phyloP scores from a whole-genome alignment of 78 protist species.

The Cavenderia fasciculata region DNA sequence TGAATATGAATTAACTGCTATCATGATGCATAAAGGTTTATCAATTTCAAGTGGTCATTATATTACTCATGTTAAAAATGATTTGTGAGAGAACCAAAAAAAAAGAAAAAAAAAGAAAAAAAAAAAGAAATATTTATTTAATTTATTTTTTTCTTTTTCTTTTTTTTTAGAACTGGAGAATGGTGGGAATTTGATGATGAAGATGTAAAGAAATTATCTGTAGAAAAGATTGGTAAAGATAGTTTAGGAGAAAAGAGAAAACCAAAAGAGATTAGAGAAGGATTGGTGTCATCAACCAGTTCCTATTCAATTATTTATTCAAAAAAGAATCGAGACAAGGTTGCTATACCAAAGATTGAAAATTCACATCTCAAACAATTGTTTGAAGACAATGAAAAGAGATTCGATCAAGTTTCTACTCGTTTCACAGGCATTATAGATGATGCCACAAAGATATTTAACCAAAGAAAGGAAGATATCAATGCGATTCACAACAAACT shows the following conservation, averaged over 20 bases:
- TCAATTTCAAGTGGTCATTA: constrained; percentile 58
- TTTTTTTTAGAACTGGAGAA: constrained; percentile 2
- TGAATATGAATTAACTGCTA: constrained; percentile 44
- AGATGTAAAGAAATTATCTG: background rate
- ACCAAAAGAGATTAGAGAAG: constrained; percentile 28
- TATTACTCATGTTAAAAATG: constrained; percentile 48
- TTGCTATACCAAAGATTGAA: background rate
- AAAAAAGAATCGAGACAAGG: constrained; percentile 7
- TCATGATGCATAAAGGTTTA: constrained; percentile 52
- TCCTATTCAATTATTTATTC: constrained; percentile 44
- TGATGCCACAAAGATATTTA: background rate
- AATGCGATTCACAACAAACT: background rate
- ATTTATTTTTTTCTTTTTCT: no score
- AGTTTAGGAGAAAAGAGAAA: constrained; percentile 4
- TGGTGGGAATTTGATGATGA: constrained; percentile 71
- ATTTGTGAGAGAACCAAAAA: background rate
- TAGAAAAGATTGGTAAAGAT: constrained; percentile 9
- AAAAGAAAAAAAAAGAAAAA: no score
- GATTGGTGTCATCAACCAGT: constrained; percentile 9
- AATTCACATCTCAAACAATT: background rate
- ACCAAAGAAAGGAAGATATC: background rate
- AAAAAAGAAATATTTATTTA: no score
- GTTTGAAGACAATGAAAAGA: background rate
- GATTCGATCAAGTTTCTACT: background rate
- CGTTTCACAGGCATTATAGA: background rate